These are phyloP conservation scores for Verticillium zaregamsianum DNA, from an alignment of 2,329 filamentous ascomycete species.

Conservation along the genomic window DNA sequence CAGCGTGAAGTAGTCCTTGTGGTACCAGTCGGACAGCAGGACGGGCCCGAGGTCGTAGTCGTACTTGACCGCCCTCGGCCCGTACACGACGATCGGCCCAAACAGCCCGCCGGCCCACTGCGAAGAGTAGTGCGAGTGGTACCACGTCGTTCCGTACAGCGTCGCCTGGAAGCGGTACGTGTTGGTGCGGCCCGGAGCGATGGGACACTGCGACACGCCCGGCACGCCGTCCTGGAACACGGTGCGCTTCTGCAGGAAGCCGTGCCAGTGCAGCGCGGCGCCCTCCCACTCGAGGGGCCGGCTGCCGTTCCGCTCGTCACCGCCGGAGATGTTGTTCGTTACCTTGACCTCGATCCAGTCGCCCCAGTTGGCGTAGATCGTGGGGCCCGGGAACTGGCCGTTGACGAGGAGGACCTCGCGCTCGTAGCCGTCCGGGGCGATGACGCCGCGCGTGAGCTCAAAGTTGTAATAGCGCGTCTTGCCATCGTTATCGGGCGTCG, in stretches of 20 bases:
- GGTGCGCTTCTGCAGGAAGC: slow-evolving; percentile 37
- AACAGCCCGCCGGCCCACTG: slow-evolving; percentile 49
- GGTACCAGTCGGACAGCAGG: slow-evolving; percentile 50
- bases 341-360: slow-evolving; percentile 50
- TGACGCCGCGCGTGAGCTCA: slow-evolving; percentile 42
- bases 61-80: slow-evolving; percentile 39
- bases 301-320: neutral
- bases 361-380: slow-evolving; percentile 49
- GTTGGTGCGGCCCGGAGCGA: slow-evolving; percentile 25
- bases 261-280: slow-evolving; percentile 44
- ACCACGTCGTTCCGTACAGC: slow-evolving; percentile 35
- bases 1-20: slow-evolving; percentile 59
- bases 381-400: slow-evolving; percentile 62
- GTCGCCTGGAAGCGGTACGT: slow-evolving; percentile 29
- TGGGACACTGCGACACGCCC: slow-evolving; percentile 40
- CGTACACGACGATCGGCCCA: slow-evolving; percentile 46
- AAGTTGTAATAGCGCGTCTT: slow-evolving; percentile 53
- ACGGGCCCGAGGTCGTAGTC: slow-evolving; percentile 58
- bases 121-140: slow-evolving; percentile 47
- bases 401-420: slow-evolving; percentile 56
- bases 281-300: slow-evolving; percentile 10
- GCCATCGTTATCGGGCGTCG: slow-evolving; percentile 38
- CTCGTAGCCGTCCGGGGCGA: slow-evolving; percentile 54
- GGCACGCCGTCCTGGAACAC: slow-evolving; percentile 39
- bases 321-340: slow-evolving; percentile 50